Evolutionary conservation across 1,139 yeast species (phyloP), one percentile per base, ranked within the genome.

Genomic region (Yamadazyma membranifaciens): DNA sequence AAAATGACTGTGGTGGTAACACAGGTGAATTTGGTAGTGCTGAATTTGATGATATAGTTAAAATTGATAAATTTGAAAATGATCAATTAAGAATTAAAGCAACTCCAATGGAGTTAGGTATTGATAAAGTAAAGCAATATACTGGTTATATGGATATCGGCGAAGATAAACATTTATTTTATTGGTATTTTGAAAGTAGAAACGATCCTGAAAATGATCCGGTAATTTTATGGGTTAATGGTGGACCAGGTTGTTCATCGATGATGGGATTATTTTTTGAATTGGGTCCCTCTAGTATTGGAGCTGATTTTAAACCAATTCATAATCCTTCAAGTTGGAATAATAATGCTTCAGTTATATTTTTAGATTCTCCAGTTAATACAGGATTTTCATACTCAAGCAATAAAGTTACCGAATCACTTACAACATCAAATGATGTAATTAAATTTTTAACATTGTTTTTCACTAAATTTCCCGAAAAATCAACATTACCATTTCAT

Each of bases 341-440:
- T 63, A 69, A 74, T 51, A 86, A 87, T 54, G 95, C 95, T 14
- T 76, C 89, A 22, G 87, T 87, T 33, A 84, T 87, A 56, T 87
- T 84, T 72, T 73, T 87, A 52, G 96, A 87, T 63, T 95, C 87
- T 64, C 96, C 96, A 1, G 91, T 87, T 40, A 84, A 84, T 48
- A 91, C 84, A 37, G 94, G 92, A 6, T 83, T 77, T 60, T 82
- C 89, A 1, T 80, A 80, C 59, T 59, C 63, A 9, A 73, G 84
- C 24, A 71, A 82, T 20, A 69, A 67, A 15, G 62, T 69, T 16
- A 79, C 83, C 26, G 62, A 70, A 12, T 70, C 73, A 48, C 78
- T 87, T 33, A 77, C 72, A n/a, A 74, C 82, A 41, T 87, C 88
- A 14, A 87, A 74, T 54, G 94, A 85, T 50, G 87, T 83, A 6